Percentiles rank a stretch among this genome's conserved stretches.
These are phyloP conservation scores for Parasitella parasitica DNA, from an alignment of 371 early-diverging fungal species.

Conservation along the genomic window DNA sequence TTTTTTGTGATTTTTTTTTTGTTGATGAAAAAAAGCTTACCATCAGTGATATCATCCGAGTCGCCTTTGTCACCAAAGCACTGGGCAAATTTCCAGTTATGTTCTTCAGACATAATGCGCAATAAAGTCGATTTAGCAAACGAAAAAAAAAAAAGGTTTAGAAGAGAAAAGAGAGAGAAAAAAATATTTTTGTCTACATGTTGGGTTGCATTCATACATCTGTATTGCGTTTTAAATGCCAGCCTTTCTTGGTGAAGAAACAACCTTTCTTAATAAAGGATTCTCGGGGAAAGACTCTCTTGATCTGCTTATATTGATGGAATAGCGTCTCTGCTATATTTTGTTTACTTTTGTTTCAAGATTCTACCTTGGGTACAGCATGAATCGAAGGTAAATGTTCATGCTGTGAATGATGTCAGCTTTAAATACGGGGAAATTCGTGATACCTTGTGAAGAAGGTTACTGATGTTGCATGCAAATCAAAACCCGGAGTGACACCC, in stretches of 20 bases:
- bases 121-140: not conserved
- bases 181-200: not conserved
- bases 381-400: not conserved
- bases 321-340: too few species aligned
- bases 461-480: too few species aligned
- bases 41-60: constrained; percentile 96
- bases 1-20: too few species aligned
- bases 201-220: not conserved
- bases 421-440: not conserved
- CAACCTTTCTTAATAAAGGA: not conserved
- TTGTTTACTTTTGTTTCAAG: too few species aligned
- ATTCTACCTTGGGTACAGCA: not conserved
- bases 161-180: not conserved
- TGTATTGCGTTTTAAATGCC: not conserved
- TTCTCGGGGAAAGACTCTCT: not conserved
- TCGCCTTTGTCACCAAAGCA: constrained; percentile 99
- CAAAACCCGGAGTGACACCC: not conserved
- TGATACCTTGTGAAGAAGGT: not conserved
- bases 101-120: constrained; percentile 11
- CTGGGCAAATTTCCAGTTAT: constrained; percentile 93
- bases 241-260: too few species aligned
- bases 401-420: not conserved
- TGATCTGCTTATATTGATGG: not conserved
- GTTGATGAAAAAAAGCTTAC: constrained; percentile 43
- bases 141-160: not conserved